These are phyloP conservation scores for Blastobotrys peoriensis DNA, from an alignment of 805 yeast species.

Conservation along the genomic window DNA sequence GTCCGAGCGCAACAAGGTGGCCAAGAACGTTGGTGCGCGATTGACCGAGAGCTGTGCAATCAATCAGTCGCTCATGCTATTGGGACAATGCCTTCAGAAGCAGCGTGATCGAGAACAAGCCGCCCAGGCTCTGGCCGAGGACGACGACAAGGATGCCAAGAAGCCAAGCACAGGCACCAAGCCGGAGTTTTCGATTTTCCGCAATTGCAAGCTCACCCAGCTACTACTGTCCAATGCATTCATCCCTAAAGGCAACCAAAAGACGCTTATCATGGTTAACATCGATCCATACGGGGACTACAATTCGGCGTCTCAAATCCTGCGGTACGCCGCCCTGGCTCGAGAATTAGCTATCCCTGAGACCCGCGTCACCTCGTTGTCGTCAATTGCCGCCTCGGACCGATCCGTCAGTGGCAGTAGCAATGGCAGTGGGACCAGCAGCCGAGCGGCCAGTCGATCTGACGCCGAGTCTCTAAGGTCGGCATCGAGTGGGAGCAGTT, in stretches of 20 bases:
- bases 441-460: not conserved
- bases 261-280: constrained; percentile 33
- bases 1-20: constrained; percentile 43
- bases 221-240: constrained; percentile 42
- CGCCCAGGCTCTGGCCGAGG: constrained; percentile 23
- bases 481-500: not conserved
- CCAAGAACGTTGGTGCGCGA: constrained; percentile 41
- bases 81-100: constrained; percentile 44
- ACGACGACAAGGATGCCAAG: not conserved
- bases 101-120: constrained; percentile 27
- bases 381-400: constrained; percentile 9
- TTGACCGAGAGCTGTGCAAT: constrained; percentile 44
- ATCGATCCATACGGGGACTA: constrained; percentile 38
- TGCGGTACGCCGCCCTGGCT: constrained; percentile 28
- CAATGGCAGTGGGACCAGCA: not conserved
- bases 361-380: constrained; percentile 12
- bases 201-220: constrained; percentile 46
- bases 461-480: not conserved
- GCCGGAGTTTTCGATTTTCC: constrained; percentile 36
- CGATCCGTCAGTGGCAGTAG: constrained; percentile 1
- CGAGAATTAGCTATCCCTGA: constrained; percentile 20
- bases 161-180: constrained; percentile 20
- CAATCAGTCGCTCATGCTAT: constrained; percentile 43
- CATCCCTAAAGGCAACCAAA: constrained; percentile 25
- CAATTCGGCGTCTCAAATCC: constrained; percentile 28